A percentile compares a stretch with the other conserved stretches of the same genome.
These are phyloP conservation scores for Aspergillus funiculosus DNA, from an alignment of 495 filamentous ascomycete genomes.

Conservation along the genomic window DNA sequence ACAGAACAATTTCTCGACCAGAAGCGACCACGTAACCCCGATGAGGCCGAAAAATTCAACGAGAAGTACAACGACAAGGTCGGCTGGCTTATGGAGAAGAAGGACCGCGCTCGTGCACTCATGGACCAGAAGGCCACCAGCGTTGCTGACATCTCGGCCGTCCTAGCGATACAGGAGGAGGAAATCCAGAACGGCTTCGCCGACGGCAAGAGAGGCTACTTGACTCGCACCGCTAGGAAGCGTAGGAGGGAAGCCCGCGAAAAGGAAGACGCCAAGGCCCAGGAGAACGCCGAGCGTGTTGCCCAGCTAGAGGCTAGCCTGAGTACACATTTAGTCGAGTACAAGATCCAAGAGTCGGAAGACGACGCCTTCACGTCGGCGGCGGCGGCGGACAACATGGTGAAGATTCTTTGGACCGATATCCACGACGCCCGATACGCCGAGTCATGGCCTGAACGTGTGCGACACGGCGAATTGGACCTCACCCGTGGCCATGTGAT, in stretches of 20 bases:
- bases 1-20: conserved; percentile 41
- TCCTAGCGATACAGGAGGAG: conserved; percentile 54
- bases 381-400: conserved; percentile 23
- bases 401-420: conserved; percentile 67
- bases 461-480: conserved; percentile 54
- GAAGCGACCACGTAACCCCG: conserved; percentile 57
- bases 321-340: conserved; percentile 22
- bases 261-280: conserved; percentile 36
- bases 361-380: conserved; percentile 24
- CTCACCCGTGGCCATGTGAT: conserved; percentile 34
- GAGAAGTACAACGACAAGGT: conserved; percentile 39
- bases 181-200: conserved; percentile 31
- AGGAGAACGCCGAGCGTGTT: conserved; percentile 29
- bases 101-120: conserved; percentile 55
- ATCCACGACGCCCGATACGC: conserved; percentile 61
- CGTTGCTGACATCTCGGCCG: conserved; percentile 79
- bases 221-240: conserved; percentile 28
- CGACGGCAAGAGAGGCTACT: conserved; percentile 26
- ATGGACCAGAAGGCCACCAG: conserved; percentile 88
- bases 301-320: conserved; percentile 27
- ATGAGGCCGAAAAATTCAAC: conserved; percentile 37
- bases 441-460: conserved; percentile 59
- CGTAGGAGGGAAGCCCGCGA: conserved; percentile 30
- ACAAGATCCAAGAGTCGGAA: conserved; percentile 30
- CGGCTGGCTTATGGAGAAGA: conserved; percentile 44